Evolutionary conservation across 441 rosid genomes (phyloP).

Genomic region (Gossypium trilobum): DNA sequence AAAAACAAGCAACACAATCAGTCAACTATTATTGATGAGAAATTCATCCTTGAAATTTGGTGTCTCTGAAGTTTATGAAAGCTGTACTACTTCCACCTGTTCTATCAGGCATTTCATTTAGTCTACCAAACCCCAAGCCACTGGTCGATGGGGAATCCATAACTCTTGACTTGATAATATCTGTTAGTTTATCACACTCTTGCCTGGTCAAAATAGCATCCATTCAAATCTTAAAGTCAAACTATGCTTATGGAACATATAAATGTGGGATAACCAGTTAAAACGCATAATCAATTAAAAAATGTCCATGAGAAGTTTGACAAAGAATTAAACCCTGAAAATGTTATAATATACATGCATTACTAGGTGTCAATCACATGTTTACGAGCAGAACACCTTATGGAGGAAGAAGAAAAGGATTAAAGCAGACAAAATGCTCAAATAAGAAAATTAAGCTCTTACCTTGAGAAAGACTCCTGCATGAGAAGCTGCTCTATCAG

Average conservation of each 20-base stretch:
- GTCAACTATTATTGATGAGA: slow-evolving; percentile 13
- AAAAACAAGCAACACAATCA: slow-evolving; percentile 17
- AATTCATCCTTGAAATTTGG: slow-evolving; percentile 7
- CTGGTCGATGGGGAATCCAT: slow-evolving; percentile 31
- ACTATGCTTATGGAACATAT: not conserved
- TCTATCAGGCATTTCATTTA: slow-evolving; percentile 17
- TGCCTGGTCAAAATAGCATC: slow-evolving; percentile 51
- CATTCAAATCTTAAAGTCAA: slow-evolving; percentile 18
- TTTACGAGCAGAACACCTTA: not conserved
- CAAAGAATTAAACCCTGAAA: not conserved
- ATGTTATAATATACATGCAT: not conserved
- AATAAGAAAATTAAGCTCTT: slow-evolving; percentile 18
- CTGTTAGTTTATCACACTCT: slow-evolving; percentile 58
- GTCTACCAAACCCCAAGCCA: slow-evolving; percentile 23
- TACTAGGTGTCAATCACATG: not conserved
- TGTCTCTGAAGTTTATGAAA: slow-evolving; percentile 21
- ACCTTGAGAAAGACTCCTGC: slow-evolving; percentile 81
- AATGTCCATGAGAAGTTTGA: not conserved
- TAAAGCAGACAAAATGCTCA: slow-evolving; percentile 3
- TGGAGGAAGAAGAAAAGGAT: not conserved
- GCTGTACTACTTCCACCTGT: slow-evolving; percentile 36
- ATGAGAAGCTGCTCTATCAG: slow-evolving; percentile 65
- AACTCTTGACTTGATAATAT: slow-evolving; percentile 68
- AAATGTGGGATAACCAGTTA: not conserved
- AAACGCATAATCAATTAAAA: not conserved